Base-by-base conservation (phyloP, 352 stramenopile species). In the Phytophthora pinifolia region DNA sequence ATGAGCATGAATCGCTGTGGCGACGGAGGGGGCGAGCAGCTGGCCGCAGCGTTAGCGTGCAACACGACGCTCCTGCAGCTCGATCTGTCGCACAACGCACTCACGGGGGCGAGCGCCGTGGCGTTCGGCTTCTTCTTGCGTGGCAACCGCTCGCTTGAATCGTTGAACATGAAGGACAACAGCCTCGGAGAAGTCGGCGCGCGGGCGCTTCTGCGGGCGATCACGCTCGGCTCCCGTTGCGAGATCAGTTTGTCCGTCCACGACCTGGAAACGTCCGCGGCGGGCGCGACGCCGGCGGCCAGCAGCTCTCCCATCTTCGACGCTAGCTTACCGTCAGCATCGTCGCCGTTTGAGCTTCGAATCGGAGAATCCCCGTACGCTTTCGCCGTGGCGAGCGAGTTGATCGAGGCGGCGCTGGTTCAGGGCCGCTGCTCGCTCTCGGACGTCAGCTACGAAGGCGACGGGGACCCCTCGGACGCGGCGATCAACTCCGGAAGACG, bases 1-100 rank as follows among this genome's bases (percentile, higher is more conserved):
- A 56, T 91, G 33, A 71, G 78, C 12, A 91, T 91, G 81, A 91
- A 91, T 30, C 74, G 78, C 0, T 88, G 79, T 33, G 67, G 78
- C 4, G 81, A 91, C 43, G 59, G 77, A 29, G 81, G 81, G 30
- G 76, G 72, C 12, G 74, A 89, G 33, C 67, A 85, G 33, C 27
- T 91, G 17, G 81, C 78, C 4, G 69, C 72, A 0, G 74, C 81
- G 5, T 39, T 91, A 7, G 70, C 51, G 6, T 51, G 36, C 37
- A 91, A 91, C 55, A 65, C 62, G 20, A 76, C 66, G 0, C 62
- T 89, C 1, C 67, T 27, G 0, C 62, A 76, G 9, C 54, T 91
- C 10, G 73, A 91, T 61, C 37, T 91, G 9, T 78, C 72, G 17
- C 74, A 79, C 27, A 91, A 88, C 34, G 75, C 76, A 18, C 45